These are phyloP conservation scores for Agastache rugosa DNA, from an alignment of 257 asterid genomes.

Conservation along the genomic window DNA sequence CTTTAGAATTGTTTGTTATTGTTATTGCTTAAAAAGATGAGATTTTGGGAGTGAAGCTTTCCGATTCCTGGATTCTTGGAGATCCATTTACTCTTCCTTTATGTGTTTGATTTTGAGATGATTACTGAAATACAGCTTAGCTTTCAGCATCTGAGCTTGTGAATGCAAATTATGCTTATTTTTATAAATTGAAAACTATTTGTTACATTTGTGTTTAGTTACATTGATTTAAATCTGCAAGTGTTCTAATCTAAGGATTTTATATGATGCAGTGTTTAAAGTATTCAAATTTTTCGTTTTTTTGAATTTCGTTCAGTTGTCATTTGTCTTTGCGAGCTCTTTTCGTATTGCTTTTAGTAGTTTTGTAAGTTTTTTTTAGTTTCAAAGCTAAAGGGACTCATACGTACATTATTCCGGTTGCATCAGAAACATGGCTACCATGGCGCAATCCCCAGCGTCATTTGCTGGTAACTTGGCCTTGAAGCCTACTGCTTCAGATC, in stretches of 20 bases:
- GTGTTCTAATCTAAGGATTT: background rate
- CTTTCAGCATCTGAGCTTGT: slow-evolving; percentile 16
- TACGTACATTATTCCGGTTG: slow-evolving; percentile 30
- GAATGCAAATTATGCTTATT: slow-evolving; percentile 19
- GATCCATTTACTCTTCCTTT: slow-evolving; percentile 1
- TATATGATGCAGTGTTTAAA: slow-evolving; percentile 8
- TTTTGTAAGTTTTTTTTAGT: slow-evolving; percentile 2
- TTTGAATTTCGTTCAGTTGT: slow-evolving; percentile 1
- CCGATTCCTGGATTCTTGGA: slow-evolving; percentile 29
- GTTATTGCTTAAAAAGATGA: background rate
- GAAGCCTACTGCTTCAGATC: slow-evolving; percentile 69
- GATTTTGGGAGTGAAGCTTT: slow-evolving; percentile 26
- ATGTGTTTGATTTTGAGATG: slow-evolving; percentile 20
- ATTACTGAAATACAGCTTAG: background rate
- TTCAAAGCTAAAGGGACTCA: background rate
- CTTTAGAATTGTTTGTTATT: background rate
- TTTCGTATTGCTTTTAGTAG: background rate
- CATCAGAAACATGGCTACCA: slow-evolving; percentile 60
- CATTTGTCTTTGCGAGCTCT: background rate
- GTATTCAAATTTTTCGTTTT: slow-evolving; percentile 8
- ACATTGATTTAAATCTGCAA: slow-evolving; percentile 7
- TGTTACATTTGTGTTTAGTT: slow-evolving; percentile 3
- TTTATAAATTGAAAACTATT: background rate
- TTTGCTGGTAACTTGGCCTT: slow-evolving; percentile 64
- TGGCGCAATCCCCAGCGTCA: slow-evolving; percentile 61